phyloP scores from a whole-genome alignment of 805 yeast genomes.

The Maudiozyma serrabonitensis region DNA sequence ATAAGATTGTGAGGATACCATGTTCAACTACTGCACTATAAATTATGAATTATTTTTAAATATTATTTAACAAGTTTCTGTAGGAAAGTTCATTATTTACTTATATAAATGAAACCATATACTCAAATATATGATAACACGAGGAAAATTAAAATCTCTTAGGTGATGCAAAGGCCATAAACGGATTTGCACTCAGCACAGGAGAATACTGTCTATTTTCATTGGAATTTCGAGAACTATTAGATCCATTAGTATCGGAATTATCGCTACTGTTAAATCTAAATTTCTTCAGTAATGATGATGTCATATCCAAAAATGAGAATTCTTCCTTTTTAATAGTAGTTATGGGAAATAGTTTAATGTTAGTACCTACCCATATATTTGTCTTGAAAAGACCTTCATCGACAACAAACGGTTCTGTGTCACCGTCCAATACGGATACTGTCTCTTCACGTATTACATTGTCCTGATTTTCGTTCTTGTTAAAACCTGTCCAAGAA shows the following conservation, averaged over 20 bases:
- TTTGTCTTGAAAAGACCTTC: constrained; percentile 32
- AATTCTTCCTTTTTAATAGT: constrained; percentile 31
- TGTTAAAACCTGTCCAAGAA: constrained; percentile 29
- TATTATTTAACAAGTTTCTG: too few relatives aligned
- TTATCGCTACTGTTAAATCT: constrained; percentile 20
- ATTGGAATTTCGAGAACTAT: not conserved
- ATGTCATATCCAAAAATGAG: constrained; percentile 35
- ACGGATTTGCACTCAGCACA: not conserved
- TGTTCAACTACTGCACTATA: too few relatives aligned
- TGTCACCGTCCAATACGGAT: constrained; percentile 4
- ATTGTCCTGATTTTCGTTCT: constrained; percentile 12
- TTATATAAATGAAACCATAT: not conserved
- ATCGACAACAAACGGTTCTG: constrained; percentile 17
- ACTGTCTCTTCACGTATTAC: constrained; percentile 12
- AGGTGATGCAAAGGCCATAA: constrained; percentile 4
- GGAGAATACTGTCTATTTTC: constrained; percentile 3
- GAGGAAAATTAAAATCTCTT: constrained; percentile 1
- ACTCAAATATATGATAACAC: not conserved
- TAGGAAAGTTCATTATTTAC: not conserved
- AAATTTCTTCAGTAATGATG: constrained; percentile 30
- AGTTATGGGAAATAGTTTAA: constrained; percentile 42
- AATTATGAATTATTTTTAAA: too few relatives aligned
- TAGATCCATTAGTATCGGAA: not conserved
- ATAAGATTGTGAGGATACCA: too few relatives aligned
- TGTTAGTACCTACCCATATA: constrained; percentile 43